Evolutionary conservation across 176 grass and related monocot species (phyloP).

Genomic region (Oryza rufipogon): DNA sequence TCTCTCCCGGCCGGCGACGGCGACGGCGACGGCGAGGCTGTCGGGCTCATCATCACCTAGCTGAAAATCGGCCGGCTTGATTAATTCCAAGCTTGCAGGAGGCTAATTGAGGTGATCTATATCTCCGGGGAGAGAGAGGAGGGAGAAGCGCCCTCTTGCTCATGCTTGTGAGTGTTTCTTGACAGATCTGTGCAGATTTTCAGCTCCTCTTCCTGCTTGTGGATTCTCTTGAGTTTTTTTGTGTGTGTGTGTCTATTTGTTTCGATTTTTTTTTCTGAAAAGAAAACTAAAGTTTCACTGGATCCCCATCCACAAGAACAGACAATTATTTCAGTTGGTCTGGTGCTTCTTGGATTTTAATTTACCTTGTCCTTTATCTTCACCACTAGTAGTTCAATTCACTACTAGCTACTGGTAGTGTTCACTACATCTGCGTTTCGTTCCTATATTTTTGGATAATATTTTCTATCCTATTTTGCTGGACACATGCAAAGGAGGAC

Average conservation of each 20-base stretch:
- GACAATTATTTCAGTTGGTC: neutral
- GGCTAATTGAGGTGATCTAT: neutral
- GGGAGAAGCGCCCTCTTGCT: neutral
- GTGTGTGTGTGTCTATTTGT: neutral
- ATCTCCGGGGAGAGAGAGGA: neutral
- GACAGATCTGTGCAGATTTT: slow-evolving; percentile 10
- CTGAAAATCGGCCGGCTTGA: neutral
- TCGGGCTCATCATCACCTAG: neutral
- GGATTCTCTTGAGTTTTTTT: neutral
- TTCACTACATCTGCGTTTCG: neutral
- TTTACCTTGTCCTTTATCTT: neutral
- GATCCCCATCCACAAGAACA: neutral
- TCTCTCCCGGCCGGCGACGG: neutral
- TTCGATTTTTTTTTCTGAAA: neutral
- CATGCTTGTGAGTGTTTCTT: slow-evolving; percentile 48
- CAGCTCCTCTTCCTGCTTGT: neutral
- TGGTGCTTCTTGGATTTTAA: slow-evolving; percentile 3
- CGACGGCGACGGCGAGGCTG: neutral
- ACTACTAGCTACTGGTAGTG: neutral
- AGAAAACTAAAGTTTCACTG: neutral
- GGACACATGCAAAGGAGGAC: neutral
- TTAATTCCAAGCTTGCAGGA: neutral
- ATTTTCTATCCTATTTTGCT: neutral
- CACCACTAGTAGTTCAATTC: neutral
- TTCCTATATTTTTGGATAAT: neutral